These are phyloP conservation scores for Puccinia triticina DNA, from an alignment of 1,284 basidiomycete species.

Conservation along the genomic window DNA sequence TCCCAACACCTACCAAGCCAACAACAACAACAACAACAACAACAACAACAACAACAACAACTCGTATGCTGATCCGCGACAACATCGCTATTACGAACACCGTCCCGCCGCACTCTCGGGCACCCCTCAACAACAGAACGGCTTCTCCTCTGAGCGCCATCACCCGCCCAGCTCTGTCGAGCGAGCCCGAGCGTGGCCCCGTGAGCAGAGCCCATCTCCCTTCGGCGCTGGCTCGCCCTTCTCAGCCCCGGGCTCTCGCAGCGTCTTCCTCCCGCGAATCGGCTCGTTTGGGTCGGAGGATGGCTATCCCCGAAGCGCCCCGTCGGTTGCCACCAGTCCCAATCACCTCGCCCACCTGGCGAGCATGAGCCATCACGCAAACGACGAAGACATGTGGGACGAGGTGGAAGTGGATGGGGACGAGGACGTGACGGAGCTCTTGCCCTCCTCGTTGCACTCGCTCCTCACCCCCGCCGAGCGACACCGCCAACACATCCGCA, in stretches of 20 bases:
- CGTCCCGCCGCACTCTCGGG: not conserved
- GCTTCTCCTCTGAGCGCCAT: constrained; percentile 34
- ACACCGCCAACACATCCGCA: constrained; percentile 63
- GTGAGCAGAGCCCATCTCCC: constrained; percentile 50
- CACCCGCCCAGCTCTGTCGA: constrained; percentile 58
- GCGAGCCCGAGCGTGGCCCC: constrained; percentile 64
- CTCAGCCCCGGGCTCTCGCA: constrained; percentile 70
- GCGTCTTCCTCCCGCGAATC: constrained; percentile 66
- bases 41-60: too few relatives aligned
- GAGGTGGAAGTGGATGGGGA: constrained; percentile 61
- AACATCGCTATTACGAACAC: constrained; percentile 56
- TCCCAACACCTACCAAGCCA: constrained; percentile 11
- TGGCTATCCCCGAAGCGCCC: constrained; percentile 52
- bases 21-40: too few relatives aligned
- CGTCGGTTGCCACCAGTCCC: constrained; percentile 53
- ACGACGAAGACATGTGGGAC: constrained; percentile 36
- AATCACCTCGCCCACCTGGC: not conserved
- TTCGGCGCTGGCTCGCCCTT: constrained; percentile 65
- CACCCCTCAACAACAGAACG: constrained; percentile 25
- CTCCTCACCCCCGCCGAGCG: constrained; percentile 81
- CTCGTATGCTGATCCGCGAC: constrained; percentile 63
- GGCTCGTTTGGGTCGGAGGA: constrained; percentile 56
- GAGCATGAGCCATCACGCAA: not conserved
- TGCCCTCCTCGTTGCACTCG: constrained; percentile 83
- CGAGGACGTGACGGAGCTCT: constrained; percentile 70